These are phyloP conservation scores for Monosporozyma aquatica DNA, from an alignment of 805 yeast species.

Conservation along the genomic window DNA sequence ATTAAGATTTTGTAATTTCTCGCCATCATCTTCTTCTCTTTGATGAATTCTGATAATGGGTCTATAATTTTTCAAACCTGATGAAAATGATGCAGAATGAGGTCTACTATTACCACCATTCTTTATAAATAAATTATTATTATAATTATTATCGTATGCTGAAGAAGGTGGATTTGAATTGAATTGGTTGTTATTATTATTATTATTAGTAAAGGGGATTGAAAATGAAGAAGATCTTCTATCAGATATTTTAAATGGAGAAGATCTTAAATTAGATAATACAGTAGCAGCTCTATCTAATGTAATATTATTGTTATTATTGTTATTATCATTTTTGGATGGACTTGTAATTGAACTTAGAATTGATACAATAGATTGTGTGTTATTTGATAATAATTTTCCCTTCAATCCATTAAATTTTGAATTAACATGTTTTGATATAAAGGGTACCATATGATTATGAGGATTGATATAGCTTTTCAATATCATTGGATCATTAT, in stretches of 20 bases:
- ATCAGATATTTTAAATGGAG: slow-evolving; percentile 23
- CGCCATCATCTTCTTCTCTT: slow-evolving; percentile 8
- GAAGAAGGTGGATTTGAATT: not conserved
- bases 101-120: slow-evolving; percentile 16
- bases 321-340: too few relatives aligned
- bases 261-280: slow-evolving; percentile 28
- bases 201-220: slow-evolving; percentile 1
- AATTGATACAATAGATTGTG: slow-evolving; percentile 8
- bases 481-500: not conserved
- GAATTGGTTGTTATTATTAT: too few relatives aligned
- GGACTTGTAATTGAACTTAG: too few relatives aligned
- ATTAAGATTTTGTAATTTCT: too few relatives aligned
- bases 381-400: slow-evolving; percentile 22
- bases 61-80: slow-evolving; percentile 11
- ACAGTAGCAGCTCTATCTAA: slow-evolving; percentile 29
- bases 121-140: not conserved
- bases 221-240: slow-evolving; percentile 8
- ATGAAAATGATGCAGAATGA: slow-evolving; percentile 22
- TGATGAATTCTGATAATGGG: slow-evolving; percentile 24
- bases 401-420: slow-evolving; percentile 26
- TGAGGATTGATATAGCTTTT: too few relatives aligned
- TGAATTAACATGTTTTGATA: slow-evolving; percentile 24
- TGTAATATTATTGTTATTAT: slow-evolving; percentile 8
- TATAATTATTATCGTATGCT: not conserved
- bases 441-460: too few relatives aligned